phyloP scores from a whole-genome alignment of 2,329 filamentous ascomycete species.

The Beauveria brongniartii region DNA sequence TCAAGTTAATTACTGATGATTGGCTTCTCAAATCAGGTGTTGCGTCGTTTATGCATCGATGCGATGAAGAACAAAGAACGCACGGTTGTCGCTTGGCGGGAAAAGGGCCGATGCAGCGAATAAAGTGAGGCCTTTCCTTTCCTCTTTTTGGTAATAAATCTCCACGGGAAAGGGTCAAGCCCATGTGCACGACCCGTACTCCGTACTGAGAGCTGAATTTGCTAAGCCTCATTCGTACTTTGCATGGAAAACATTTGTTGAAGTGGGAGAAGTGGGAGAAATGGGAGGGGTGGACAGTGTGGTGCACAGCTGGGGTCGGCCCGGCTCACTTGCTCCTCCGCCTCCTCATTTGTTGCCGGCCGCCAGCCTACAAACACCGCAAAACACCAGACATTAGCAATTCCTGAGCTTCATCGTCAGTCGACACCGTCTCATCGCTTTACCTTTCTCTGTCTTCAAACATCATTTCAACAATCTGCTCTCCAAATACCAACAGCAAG shows the following conservation, averaged over 20 bases:
- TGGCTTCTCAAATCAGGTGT: neutral
- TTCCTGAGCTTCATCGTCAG: neutral
- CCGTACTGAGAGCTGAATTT: neutral
- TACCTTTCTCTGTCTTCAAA: neutral
- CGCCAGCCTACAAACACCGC: neutral
- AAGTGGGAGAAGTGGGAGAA: too few relatives aligned
- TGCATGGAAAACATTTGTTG: neutral
- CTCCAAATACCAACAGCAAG: neutral
- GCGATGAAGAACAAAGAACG: neutral
- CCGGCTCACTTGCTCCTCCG: neutral
- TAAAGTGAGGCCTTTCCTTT: neutral
- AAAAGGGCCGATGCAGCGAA: slow-evolving; percentile 5
- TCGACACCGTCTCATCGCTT: too few relatives aligned
- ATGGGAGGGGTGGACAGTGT: neutral
- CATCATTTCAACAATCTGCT: neutral
- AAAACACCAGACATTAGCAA: neutral
- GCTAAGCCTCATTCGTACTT: neutral
- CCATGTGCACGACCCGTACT: neutral
- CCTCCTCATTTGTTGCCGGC: neutral
- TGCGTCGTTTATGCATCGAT: neutral
- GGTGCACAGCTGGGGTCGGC: neutral
- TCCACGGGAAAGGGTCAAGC: neutral
- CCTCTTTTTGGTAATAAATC: neutral
- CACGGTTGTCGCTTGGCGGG: slow-evolving; percentile 8
- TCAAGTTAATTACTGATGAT: neutral